Evolutionary conservation across 331 rosid genomes (phyloP), one percentile per base, ranked within the genome.

Genomic region (Pyracantha coccinea): DNA sequence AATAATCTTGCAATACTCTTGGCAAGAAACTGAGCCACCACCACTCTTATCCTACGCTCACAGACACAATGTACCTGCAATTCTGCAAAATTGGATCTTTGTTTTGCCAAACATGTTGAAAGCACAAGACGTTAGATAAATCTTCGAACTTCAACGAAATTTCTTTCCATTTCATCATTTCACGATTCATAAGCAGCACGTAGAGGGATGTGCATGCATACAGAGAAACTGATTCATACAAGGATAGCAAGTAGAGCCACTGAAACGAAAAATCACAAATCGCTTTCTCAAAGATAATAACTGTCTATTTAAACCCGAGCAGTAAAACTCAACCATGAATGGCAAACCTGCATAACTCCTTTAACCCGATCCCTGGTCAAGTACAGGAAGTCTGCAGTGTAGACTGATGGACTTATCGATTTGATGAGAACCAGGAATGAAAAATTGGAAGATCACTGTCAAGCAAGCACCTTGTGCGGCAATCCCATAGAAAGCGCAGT

Each of bases 321-420:
- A 23, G 7, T 33, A 2, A 23, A 55, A 24, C 38, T 72, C 59
- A 28, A 57, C 29, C 50, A 77, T 7, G 50, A 20, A 41, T 27
- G 58, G 35, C 8, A 55, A 70, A 35, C 38, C 33, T 9, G 38
- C 29, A 16, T 8, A 35, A 54, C 0, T 9, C 19, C 41, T 33
- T 81, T 66, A 81, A 57, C 85, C 83, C 27, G 93, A 77, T 52
- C 87, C 95, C 29, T 92, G 91, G 61, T 80, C 94, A 29, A 87
- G 89, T 72, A 90, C 92, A 25, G 98, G 98, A 80, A 92, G 91
- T 81, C 96, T 86, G 84, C 97, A 92, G 79, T 92, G 97, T 44
- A 90, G 81, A 79, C 97, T 92, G 71, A 92, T 90, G 16, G 98
- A 88, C 84, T 92, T 90, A 77, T 92, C 98, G 10, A 83, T 89